Percentiles rank a stretch among this genome's conserved stretches.
Evolutionary conservation across 441 rosid species (phyloP).

Genomic region (Eutrema salsugineum): DNA sequence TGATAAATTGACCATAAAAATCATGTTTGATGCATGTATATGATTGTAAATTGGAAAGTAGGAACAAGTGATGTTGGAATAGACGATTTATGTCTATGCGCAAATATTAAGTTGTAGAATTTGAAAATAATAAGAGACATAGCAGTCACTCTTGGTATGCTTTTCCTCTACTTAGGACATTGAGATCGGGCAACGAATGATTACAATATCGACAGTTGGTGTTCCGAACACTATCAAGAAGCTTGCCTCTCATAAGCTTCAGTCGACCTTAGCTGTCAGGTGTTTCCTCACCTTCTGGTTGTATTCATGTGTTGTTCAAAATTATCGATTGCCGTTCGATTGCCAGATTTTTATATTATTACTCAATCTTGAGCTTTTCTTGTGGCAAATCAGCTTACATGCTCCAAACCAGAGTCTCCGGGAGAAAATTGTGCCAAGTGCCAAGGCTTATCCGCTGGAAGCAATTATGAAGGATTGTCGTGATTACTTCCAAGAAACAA

Average conservation of each 20-base stretch:
- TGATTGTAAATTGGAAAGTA: background rate
- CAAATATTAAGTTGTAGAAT: background rate
- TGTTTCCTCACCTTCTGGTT: slow-evolving; percentile 20
- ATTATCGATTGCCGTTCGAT: background rate
- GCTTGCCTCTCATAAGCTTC: slow-evolving; percentile 90
- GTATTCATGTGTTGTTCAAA: background rate
- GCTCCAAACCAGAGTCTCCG: slow-evolving; percentile 93
- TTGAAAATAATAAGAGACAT: background rate
- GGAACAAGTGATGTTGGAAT: background rate
- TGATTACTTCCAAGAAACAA: slow-evolving; percentile 80
- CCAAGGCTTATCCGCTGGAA: slow-evolving; percentile 86
- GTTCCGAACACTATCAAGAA: slow-evolving; percentile 93
- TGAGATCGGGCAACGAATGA: slow-evolving; percentile 97
- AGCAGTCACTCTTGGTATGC: slow-evolving; percentile 6
- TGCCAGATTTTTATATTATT: background rate
- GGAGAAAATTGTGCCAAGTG: slow-evolving; percentile 92
- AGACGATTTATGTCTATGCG: background rate
- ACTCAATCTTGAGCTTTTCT: slow-evolving; percentile 8
- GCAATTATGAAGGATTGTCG: slow-evolving; percentile 92
- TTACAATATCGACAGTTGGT: slow-evolving; percentile 94
- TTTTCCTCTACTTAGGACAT: slow-evolving; percentile 57
- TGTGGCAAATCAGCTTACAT: slow-evolving; percentile 56
- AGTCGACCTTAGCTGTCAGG: slow-evolving; percentile 99
- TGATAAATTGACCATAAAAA: background rate
- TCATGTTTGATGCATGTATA: background rate